Evolutionary conservation across 2,329 filamentous ascomycete genomes (phyloP).

Genomic region (Diaporthe sp.): DNA sequence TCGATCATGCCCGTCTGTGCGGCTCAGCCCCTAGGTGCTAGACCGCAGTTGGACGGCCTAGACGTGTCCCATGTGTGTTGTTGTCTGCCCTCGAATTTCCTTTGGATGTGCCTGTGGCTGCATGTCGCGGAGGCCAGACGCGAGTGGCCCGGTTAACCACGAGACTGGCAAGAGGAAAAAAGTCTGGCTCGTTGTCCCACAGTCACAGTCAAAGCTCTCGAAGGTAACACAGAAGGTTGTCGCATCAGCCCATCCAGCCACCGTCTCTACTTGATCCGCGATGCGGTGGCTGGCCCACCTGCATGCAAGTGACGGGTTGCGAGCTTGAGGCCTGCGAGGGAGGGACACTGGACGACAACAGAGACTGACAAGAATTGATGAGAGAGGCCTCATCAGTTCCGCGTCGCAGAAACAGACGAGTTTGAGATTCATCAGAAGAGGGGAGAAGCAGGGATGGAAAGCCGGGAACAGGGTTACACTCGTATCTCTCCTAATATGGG

Average conservation of each 20-base stretch:
- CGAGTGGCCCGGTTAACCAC: background rate
- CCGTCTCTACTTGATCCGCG: background rate
- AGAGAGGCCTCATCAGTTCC: conserved; percentile 23
- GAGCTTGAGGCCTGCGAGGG: background rate
- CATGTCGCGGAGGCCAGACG: background rate
- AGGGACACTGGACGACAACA: background rate
- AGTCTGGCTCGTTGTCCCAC: conserved; percentile 5
- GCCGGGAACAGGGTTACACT: conserved; percentile 29
- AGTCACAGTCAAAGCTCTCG: background rate
- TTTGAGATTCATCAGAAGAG: conserved; percentile 26
- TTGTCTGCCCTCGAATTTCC: conserved; percentile 19
- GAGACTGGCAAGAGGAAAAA: background rate
- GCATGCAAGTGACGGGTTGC: background rate
- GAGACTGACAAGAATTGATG: background rate
- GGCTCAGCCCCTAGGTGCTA: conserved; percentile 13
- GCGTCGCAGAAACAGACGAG: conserved; percentile 24
- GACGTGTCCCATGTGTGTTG: conserved; percentile 12
- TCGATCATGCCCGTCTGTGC: conserved; percentile 26
- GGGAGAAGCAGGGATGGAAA: conserved; percentile 5
- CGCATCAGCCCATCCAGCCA: conserved; percentile 4
- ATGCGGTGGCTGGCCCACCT: background rate
- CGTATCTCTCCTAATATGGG: background rate
- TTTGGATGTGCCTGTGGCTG: background rate
- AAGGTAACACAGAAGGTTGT: background rate
- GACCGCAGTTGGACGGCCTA: background rate